A percentile compares a stretch with the other conserved stretches of the same genome.
phyloP scores from a whole-genome alignment of 441 rosid species.

The Syzygium syzygioides region DNA sequence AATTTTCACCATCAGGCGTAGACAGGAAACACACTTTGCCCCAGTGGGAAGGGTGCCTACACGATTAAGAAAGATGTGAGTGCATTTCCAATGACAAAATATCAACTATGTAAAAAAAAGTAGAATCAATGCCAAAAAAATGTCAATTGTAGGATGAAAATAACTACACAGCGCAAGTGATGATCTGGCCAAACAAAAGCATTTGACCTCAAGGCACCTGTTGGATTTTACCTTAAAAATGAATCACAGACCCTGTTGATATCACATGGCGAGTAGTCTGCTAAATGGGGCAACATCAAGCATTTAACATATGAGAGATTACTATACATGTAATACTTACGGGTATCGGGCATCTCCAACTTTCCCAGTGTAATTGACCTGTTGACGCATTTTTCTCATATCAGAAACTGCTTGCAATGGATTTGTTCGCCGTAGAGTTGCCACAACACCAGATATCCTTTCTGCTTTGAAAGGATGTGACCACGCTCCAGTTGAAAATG shows the following conservation, averaged over 20 bases:
- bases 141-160: not conserved
- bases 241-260: not conserved
- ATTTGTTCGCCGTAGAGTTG: slow-evolving; percentile 79
- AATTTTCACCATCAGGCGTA: slow-evolving; percentile 96
- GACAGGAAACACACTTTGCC: slow-evolving; percentile 92
- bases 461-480: slow-evolving; percentile 85
- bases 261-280: not conserved
- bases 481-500: slow-evolving; percentile 98
- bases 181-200: not conserved
- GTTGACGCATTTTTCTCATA: slow-evolving; percentile 80
- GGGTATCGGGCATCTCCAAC: slow-evolving; percentile 98
- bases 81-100: not conserved
- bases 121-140: not conserved
- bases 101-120: not conserved
- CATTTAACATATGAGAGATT: not conserved
- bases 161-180: not conserved
- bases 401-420: slow-evolving; percentile 82
- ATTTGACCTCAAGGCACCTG: not conserved
- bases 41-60: slow-evolving; percentile 98
- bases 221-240: not conserved
- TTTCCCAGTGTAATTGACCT: slow-evolving; percentile 78
- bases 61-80: not conserved
- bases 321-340: slow-evolving; percentile 39
- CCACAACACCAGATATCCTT: slow-evolving; percentile 88
- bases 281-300: not conserved